Conservation (phyloP, 2,329 filamentous ascomycete genomes). For the Pseudocercospora cruenta region DNA sequence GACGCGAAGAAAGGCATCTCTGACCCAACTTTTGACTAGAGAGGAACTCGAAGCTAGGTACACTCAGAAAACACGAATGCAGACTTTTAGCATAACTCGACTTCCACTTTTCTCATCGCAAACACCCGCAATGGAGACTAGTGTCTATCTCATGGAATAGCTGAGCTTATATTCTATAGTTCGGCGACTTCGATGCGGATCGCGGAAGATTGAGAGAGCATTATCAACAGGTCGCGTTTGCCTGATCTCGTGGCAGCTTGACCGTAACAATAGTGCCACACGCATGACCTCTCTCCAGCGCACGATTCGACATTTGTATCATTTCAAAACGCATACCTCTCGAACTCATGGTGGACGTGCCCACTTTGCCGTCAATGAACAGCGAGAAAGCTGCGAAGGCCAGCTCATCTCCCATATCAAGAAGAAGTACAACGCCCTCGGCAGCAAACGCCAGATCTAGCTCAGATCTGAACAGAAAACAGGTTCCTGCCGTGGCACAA, state of each 20-base stretch:
- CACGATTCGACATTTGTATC: too few relatives aligned
- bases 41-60: conserved; percentile 12
- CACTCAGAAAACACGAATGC: not conserved
- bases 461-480: too few relatives aligned
- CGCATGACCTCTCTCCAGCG: not conserved
- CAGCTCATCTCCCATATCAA: too few relatives aligned
- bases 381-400: too few relatives aligned
- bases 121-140: conserved; percentile 9
- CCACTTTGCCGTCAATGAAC: too few relatives aligned
- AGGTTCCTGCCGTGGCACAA: too few relatives aligned
- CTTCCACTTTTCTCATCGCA: conserved; percentile 1
- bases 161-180: conserved; percentile 23
- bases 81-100: not conserved
- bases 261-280: conserved; percentile 41
- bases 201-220: conserved; percentile 34
- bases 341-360: too few relatives aligned
- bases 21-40: conserved; percentile 59
- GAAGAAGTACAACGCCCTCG: too few relatives aligned
- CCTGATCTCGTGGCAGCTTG: conserved; percentile 30
- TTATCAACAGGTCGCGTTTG: conserved; percentile 39
- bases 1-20: conserved; percentile 95
- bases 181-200: conserved; percentile 30
- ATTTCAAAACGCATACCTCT: too few relatives aligned
- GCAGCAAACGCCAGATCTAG: too few relatives aligned
- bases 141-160: conserved; percentile 24